Percentiles rank a stretch among this genome's conserved stretches.
Evolutionary conservation across 148 eudicot species (phyloP).

Genomic region (Mesembryanthemum crystallinum): DNA sequence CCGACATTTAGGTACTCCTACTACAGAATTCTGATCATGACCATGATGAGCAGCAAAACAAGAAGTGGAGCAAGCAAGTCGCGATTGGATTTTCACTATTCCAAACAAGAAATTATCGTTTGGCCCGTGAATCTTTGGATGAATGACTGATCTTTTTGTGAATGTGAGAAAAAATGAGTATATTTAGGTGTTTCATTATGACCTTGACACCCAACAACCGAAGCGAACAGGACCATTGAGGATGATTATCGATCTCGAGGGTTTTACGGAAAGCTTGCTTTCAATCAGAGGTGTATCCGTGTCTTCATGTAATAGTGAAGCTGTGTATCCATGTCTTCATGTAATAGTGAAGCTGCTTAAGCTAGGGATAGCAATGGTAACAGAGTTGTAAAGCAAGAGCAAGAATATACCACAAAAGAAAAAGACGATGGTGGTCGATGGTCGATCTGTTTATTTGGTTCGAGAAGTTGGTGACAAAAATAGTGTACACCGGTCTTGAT

Average conservation of each 20-base stretch:
- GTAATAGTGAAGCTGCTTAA: neutral
- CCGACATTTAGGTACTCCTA: neutral
- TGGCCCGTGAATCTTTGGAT: constrained; percentile 7
- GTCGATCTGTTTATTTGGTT: neutral
- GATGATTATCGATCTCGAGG: neutral
- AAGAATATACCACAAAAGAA: neutral
- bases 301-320: neutral
- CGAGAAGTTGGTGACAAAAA: neutral
- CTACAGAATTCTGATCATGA: neutral
- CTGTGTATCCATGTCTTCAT: constrained; percentile 1
- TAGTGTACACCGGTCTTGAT: too few species aligned
- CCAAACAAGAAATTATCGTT: neutral
- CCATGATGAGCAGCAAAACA: neutral
- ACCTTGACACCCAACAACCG: neutral
- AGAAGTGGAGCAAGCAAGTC: neutral
- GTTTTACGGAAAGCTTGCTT: neutral
- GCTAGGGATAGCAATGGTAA: neutral
- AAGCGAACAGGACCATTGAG: neutral
- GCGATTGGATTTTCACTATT: neutral
- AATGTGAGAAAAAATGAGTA: neutral
- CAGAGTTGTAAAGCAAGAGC: neutral
- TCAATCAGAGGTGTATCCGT: neutral
- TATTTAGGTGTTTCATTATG: neutral
- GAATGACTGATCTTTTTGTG: constrained; percentile 1
- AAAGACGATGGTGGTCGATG: neutral